Evolutionary conservation across 2,329 filamentous ascomycete species (phyloP), one percentile per base, ranked within the genome.

Genomic region (Biscogniauxia sp.): DNA sequence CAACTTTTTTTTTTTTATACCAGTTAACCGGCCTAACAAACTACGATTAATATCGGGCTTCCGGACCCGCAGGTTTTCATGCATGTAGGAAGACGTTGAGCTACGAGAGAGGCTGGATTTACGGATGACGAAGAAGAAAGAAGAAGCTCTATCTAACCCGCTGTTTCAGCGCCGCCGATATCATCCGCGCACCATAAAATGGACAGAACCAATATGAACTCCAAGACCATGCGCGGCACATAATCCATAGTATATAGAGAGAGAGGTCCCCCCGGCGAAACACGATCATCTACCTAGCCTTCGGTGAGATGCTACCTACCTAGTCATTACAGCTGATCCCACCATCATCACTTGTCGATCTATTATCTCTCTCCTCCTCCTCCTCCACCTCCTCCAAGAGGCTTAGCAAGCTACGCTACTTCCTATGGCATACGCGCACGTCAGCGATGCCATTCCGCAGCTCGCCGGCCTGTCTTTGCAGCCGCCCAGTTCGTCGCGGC

Each of bases 391-490:
- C 37, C 17, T 17, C 2, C 37, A n/a, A 2, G 2, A n/a, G 37
- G 37, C 11, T 17, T 45, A 45, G 37, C 9, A 4, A 54, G 19
- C 32, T 54, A 37, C 49, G n/a, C 19, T 25, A 25, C 61, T 61
- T 55, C 6, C 26, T 17, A 65, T 65, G 61, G 26, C 50, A 5
- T 59, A 26, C 45, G 20, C 53, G 11, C 66, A 50, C 20, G 20
- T 68, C 55, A 65, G 57, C 20, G 62, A 64, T 45, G 57, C 65
- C 25, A 64, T 73, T 20, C 68, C 71, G 25, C 69, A 69, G 32
- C 67, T 72, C 5, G 65, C 64, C 50, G 65, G 62, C 52, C 57
- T 73, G 51, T 28, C 59, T 6, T 54, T 50, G 17, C 41, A 58
- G 51, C 62, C 62, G 9, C 68, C 67, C 9, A 45, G 49, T 17